Evolutionary conservation across 1,284 basidiomycete species (phyloP), one percentile per base, ranked within the genome.

Genomic region (Trichosporon faecale): DNA sequence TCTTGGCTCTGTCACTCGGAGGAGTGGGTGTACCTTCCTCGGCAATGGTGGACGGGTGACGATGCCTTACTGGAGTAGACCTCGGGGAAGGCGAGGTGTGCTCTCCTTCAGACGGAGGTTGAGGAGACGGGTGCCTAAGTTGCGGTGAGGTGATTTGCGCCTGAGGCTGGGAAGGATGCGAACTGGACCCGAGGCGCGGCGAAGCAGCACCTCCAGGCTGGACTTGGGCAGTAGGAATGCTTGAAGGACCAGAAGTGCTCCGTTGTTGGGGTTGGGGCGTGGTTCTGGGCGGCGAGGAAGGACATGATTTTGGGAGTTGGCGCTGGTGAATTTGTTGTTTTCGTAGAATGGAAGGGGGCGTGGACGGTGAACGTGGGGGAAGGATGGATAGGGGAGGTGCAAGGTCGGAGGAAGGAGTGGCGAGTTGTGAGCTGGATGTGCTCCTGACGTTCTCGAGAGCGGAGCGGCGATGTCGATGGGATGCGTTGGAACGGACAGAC

Each of bases 281-380:
- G 18, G 14, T 33, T n/a, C 57, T 61, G 18, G 57, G 57, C 29
- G 57, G 57, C 57, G 57, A 61, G 57, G 57, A 61, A 61, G 57
- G 57, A 61, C 57, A 61, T 61, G 57, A 61, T n/a, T 23, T 52
- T 9, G 27, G 57, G n/a, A n/a, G 16, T 8, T 33, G 27, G 27
- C 23, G n/a, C n/a, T n/a, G 57, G 27, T 61, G 27, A 18, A 16
- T 27, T 2, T 61, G 29, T 61, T 61, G 27, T 61, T 61, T 61
- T n/a, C 57, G 27, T n/a, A 33, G 57, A 9, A 16, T 18, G 12
- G 57, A n/a, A 23, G 57, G 57, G 29, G 57, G 57, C 16, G 57
- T 61, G 27, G 57, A 33, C 14, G 57, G 57, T 18, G 57, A 61
- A 16, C 57, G 57, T 1, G 57, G 57, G 12, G 57, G 57, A 61